A percentile compares a stretch with the other conserved stretches of the same genome.
phyloP scores from a whole-genome alignment of 2,329 filamentous ascomycete genomes.

The Cercospora beticola region DNA sequence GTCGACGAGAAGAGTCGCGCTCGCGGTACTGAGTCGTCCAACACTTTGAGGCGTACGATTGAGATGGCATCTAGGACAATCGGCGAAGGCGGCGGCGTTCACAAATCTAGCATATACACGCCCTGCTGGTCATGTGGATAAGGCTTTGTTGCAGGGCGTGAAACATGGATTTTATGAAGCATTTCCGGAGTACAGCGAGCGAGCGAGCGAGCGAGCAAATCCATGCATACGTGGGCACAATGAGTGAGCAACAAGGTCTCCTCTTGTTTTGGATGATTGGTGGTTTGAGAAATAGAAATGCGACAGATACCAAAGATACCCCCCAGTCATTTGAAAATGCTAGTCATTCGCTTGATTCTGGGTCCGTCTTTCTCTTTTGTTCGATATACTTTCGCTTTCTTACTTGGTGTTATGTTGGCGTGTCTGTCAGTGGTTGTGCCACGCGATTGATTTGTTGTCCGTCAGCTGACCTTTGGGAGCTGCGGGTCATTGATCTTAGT shows the following conservation, averaged over 20 bases:
- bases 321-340: constrained; percentile 1
- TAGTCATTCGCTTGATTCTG: neutral
- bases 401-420: neutral
- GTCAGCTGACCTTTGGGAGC: neutral
- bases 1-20: constrained; percentile 13
- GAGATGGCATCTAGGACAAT: neutral
- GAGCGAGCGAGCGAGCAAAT: neutral
- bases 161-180: neutral
- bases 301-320: constrained; percentile 15
- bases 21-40: neutral
- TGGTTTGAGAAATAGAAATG: neutral
- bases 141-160: neutral
- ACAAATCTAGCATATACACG: neutral
- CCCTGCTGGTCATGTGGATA: neutral
- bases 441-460: neutral
- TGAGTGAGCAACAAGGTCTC: neutral
- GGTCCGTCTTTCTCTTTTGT: neutral
- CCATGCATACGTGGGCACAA: neutral
- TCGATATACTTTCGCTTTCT: neutral
- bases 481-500: constrained; percentile 45
- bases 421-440: neutral
- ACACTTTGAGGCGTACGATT: neutral
- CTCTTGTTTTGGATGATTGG: neutral
- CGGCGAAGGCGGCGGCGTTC: neutral
- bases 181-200: neutral